A percentile compares a stretch with the other conserved stretches of the same genome.
phyloP scores from a whole-genome alignment of 495 filamentous ascomycete genomes.

The Aspergillus saccharolyticus region DNA sequence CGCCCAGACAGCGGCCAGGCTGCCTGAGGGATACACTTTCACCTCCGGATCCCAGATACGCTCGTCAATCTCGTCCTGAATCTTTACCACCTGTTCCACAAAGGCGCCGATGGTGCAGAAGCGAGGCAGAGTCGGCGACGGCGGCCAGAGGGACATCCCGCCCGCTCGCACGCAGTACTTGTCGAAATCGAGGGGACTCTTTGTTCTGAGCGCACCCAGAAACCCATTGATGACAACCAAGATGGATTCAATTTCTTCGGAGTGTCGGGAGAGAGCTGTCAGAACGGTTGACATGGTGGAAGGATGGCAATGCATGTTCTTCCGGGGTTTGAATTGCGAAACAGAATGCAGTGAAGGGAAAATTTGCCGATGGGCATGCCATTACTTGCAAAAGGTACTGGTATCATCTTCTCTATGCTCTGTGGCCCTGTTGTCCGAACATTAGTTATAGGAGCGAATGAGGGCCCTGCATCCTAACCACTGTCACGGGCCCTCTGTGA shows the following conservation, averaged over 20 bases:
- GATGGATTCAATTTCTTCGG: conserved; percentile 29
- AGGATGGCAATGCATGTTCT: not conserved
- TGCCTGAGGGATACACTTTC: conserved; percentile 28
- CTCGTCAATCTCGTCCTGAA: conserved; percentile 34
- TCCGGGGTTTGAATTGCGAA: not conserved
- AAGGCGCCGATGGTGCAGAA: conserved; percentile 40
- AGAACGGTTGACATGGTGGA: not conserved
- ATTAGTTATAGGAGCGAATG: not conserved
- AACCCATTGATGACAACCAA: conserved; percentile 31
- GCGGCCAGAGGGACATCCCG: conserved; percentile 36
- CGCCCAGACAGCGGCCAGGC: conserved; percentile 38
- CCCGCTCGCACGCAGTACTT: conserved; percentile 36
- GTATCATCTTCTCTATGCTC: not conserved
- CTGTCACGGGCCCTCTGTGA: not conserved
- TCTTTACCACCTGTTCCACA: conserved; percentile 29
- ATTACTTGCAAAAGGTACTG: not conserved
- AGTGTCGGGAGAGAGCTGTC: not conserved
- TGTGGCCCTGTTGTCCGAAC: not conserved
- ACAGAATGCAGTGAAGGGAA: no score
- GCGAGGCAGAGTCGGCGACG: conserved; percentile 26
- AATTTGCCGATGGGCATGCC: not conserved
- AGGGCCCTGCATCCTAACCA: not conserved
- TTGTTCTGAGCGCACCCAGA: conserved; percentile 28
- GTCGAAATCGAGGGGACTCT: conserved; percentile 32
- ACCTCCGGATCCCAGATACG: conserved; percentile 37